Evolutionary conservation across 179 eudicot genomes (phyloP).

Genomic region (Beta lomatogona): DNA sequence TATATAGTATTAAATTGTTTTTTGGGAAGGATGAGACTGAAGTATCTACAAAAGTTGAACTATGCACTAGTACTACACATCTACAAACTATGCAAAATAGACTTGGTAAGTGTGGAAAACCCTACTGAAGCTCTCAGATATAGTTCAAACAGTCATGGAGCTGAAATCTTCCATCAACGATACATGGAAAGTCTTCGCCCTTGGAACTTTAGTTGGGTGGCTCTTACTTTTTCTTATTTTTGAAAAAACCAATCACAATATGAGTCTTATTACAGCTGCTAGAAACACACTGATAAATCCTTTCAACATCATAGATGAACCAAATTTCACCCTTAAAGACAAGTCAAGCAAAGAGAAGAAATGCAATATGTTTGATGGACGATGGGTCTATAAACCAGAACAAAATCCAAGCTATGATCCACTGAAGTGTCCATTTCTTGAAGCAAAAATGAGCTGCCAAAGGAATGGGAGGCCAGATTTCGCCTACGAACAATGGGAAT

Average conservation of each 20-base stretch:
- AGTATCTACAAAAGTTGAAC: too few species aligned
- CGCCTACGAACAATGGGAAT: constrained; percentile 35
- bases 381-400: constrained; percentile 37
- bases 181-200: constrained; percentile 41
- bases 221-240: constrained; percentile 27
- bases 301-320: neutral
- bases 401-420: constrained; percentile 20
- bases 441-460: constrained; percentile 41
- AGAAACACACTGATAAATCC: neutral
- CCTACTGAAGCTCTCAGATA: too few species aligned
- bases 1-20: too few species aligned
- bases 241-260: constrained; percentile 9
- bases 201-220: constrained; percentile 34
- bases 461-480: constrained; percentile 42
- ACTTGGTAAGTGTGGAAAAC: too few species aligned
- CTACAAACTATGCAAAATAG: too few species aligned
- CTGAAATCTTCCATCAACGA: constrained; percentile 30
- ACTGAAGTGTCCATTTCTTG: constrained; percentile 35
- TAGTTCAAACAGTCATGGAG: constrained; percentile 21
- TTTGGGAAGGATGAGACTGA: too few species aligned
- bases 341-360: neutral
- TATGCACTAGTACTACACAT: too few species aligned
- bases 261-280: neutral
- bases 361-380: constrained; percentile 41
- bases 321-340: neutral